A percentile compares a stretch with the other conserved stretches of the same genome.
These are phyloP conservation scores for Penicillium sp. DNA, from an alignment of 2,329 filamentous ascomycete species.

Conservation along the genomic window DNA sequence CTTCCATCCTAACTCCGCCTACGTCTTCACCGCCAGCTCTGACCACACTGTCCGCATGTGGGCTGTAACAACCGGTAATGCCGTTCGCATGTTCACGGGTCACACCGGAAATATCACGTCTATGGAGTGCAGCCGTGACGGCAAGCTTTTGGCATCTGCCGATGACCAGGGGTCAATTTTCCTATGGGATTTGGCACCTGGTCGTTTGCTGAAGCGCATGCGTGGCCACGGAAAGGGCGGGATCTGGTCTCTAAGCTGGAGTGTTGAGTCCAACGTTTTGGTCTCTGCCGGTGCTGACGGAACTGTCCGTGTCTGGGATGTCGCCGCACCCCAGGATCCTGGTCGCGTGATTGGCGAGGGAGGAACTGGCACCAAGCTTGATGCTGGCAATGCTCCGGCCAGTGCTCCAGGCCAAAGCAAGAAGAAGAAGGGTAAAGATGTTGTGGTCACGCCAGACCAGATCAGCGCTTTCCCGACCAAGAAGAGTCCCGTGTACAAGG, in stretches of 20 bases:
- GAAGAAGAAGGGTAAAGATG: constrained; percentile 82
- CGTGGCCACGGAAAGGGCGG: constrained; percentile 91
- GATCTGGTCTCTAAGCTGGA: constrained; percentile 92
- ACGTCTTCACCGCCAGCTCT: constrained; percentile 89
- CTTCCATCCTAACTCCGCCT: constrained; percentile 93
- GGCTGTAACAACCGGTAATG: constrained; percentile 84
- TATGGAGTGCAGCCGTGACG: constrained; percentile 82
- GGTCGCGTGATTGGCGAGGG: constrained; percentile 57
- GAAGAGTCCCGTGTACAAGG: constrained; percentile 92
- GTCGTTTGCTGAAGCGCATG: constrained; percentile 85
- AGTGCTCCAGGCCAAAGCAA: constrained; percentile 49
- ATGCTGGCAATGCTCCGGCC: constrained; percentile 57
- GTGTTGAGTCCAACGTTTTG: constrained; percentile 86
- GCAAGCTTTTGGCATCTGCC: constrained; percentile 87
- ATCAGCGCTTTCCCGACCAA: constrained; percentile 95
- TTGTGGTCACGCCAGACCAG: constrained; percentile 87
- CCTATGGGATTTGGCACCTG: constrained; percentile 91
- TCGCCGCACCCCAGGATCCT: constrained; percentile 67
- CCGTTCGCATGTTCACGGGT: constrained; percentile 88
- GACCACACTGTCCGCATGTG: constrained; percentile 98
- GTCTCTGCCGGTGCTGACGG: constrained; percentile 90
- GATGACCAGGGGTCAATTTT: constrained; percentile 89
- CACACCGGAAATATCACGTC: constrained; percentile 87
- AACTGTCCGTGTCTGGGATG: constrained; percentile 93
- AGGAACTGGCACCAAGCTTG: constrained; percentile 53